Conservation (phyloP, 2,329 filamentous ascomycete genomes). For the Colletotrichum falcatum region DNA sequence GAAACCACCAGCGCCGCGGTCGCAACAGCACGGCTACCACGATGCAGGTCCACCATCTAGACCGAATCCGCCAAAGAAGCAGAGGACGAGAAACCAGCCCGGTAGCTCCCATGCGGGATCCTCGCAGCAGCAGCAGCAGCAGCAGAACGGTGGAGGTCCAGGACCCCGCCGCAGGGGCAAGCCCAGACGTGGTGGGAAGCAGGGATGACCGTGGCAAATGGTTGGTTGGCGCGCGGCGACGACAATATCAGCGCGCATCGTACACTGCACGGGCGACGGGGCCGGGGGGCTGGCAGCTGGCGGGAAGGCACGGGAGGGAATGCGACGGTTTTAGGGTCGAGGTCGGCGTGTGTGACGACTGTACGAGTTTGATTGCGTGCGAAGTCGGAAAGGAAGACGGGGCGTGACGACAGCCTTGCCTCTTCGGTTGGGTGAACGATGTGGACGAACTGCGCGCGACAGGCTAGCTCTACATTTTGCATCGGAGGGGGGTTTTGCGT, state of each 20-base stretch:
- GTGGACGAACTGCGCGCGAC: constrained; percentile 32
- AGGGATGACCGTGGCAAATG: constrained; percentile 25
- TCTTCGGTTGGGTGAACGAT: constrained; percentile 34
- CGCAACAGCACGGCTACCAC: constrained; percentile 33
- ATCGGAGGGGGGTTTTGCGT: constrained; percentile 28
- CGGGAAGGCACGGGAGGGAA: constrained; percentile 16
- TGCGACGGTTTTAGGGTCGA: constrained; percentile 11
- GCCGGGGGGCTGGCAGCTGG: not conserved
- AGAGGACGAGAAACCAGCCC: constrained; percentile 27
- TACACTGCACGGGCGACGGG: constrained; percentile 9
- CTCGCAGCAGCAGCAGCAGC: constrained; percentile 27
- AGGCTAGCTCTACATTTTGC: constrained; percentile 27
- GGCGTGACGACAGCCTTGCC: constrained; percentile 35
- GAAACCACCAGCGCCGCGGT: constrained; percentile 37
- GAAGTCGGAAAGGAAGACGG: constrained; percentile 25
- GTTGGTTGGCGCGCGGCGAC: constrained; percentile 29
- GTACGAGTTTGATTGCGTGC: constrained; percentile 27
- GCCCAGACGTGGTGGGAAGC: constrained; percentile 39
- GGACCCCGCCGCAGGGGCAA: constrained; percentile 35
- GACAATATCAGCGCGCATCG: not conserved
- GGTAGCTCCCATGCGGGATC: constrained; percentile 24
- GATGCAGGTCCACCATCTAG: constrained; percentile 34
- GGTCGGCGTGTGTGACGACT: constrained; percentile 30
- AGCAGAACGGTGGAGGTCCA: constrained; percentile 26
- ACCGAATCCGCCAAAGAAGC: constrained; percentile 34